These are phyloP conservation scores for Bauhinia variegata DNA, from an alignment of 306 rosid genomes.

Conservation along the genomic window DNA sequence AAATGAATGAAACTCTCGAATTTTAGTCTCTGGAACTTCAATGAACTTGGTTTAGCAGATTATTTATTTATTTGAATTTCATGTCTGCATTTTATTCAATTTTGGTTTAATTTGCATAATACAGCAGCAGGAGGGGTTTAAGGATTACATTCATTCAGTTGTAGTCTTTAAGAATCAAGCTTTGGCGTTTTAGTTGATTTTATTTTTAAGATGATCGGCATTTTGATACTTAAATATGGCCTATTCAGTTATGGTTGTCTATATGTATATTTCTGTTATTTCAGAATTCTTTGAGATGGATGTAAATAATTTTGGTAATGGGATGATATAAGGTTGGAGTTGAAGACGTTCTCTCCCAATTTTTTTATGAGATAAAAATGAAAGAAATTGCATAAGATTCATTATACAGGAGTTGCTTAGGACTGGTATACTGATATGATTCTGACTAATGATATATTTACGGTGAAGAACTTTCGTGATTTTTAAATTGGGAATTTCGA, in stretches of 20 bases:
- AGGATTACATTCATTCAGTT: too few species aligned
- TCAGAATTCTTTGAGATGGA: background rate
- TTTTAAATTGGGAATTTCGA: background rate
- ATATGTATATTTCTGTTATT: too few species aligned
- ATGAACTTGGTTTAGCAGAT: background rate
- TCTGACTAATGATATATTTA: background rate
- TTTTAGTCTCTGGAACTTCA: too few species aligned
- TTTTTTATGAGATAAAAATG: constrained; percentile 3
- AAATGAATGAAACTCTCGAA: background rate
- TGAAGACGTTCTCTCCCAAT: background rate
- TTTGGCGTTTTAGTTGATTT: too few species aligned
- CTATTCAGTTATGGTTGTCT: background rate
- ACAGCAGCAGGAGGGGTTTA: too few species aligned
- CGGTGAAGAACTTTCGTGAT: background rate
- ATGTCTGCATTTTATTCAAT: too few species aligned
- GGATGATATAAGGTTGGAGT: background rate
- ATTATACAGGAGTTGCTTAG: background rate
- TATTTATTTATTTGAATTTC: background rate
- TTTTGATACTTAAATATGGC: too few species aligned
- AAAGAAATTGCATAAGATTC: background rate
- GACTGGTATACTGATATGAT: background rate
- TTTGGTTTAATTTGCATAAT: too few species aligned
- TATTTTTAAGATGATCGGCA: too few species aligned
- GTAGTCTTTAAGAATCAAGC: too few species aligned
- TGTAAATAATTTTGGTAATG: background rate